Evolutionary conservation across 1,284 basidiomycete species (phyloP), one percentile per base, ranked within the genome.

Genomic region (Leucoagaricus sp.): DNA sequence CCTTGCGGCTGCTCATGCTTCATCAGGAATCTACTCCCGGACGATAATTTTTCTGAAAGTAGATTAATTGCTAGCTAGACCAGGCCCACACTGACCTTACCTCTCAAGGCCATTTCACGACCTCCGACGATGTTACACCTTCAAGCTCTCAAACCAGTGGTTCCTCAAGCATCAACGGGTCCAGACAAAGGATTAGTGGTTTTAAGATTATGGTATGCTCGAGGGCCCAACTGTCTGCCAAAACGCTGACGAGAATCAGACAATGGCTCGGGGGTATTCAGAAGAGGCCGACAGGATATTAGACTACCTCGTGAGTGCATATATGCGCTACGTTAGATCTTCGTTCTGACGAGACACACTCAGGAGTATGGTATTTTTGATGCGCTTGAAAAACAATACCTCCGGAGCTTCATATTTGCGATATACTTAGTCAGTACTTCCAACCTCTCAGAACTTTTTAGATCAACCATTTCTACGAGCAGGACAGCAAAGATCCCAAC

Each of bases 291-390:
- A 94, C 70, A 84, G 79, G 60, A 77, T 94, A 40, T 72, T 94
- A 42, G 86, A 93, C 64, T 92, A 88, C 63, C 66, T 93, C 71
- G 91, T 91, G 59, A 51, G 55, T 47, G 19, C 48, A 74, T 68
- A 57, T 57, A 59, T 64, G 60, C 58, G 59, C 13, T 28, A 21
- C 33, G 49, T 33, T 45, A 17, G 3, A 17, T n/a, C 12, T 10
- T 52, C n/a, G 40, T 49, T 47, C n/a, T 17, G 9, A 59, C 19
- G 5, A 31, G 33, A 50, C 41, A 49, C 49, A 1, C 17, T 46
- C 19, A 92, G 90, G 90, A 93, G 70, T 76, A 84, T 61, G 91
- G 91, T 0, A 89, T 92, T 52, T 91, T 91, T 62, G 87, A 92
- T 62, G 90, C 90, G 0, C 70, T 93, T 33, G 81, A 89, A 65